A percentile compares a stretch with the other conserved stretches of the same genome.
Evolutionary conservation across 352 stramenopile genomes (phyloP).

Genomic region (Globisporangium lucens): DNA sequence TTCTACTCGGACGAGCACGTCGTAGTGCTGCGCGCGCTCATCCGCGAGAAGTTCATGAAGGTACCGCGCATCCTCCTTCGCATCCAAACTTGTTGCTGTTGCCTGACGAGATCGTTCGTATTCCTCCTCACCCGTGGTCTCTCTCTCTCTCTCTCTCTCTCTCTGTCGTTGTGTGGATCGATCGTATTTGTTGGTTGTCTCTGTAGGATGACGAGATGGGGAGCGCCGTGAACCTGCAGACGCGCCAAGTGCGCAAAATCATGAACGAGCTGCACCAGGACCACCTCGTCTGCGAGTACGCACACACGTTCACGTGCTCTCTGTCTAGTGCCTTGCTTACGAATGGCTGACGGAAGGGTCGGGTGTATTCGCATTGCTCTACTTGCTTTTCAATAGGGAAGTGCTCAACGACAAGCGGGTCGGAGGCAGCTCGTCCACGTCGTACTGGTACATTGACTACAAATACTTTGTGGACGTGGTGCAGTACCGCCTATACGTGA

Average conservation of each 20-base stretch:
- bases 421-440: slow-evolving; percentile 82
- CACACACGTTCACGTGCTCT: background rate
- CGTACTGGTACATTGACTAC: slow-evolving; percentile 92
- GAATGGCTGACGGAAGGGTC: background rate
- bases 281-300: slow-evolving; percentile 82
- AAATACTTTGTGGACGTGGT: slow-evolving; percentile 91
- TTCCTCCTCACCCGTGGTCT: background rate
- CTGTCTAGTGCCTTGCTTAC: background rate
- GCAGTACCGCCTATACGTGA: slow-evolving; percentile 85
- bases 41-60: slow-evolving; percentile 88
- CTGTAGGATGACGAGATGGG: slow-evolving; percentile 85
- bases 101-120: background rate
- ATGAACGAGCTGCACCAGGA: slow-evolving; percentile 88
- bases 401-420: slow-evolving; percentile 85
- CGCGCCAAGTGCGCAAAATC: slow-evolving; percentile 86
- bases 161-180: background rate
- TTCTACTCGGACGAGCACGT: slow-evolving; percentile 89
- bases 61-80: slow-evolving; percentile 20
- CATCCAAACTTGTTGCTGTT: background rate
- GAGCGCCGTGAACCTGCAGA: slow-evolving; percentile 85
- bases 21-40: slow-evolving; percentile 80
- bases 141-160: background rate
- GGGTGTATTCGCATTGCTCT: background rate
- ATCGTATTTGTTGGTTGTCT: background rate
- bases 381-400: slow-evolving; percentile 37